Evolutionary conservation across 768 basidiomycete species (phyloP).

Genomic region (Coprinellus micaceus): DNA sequence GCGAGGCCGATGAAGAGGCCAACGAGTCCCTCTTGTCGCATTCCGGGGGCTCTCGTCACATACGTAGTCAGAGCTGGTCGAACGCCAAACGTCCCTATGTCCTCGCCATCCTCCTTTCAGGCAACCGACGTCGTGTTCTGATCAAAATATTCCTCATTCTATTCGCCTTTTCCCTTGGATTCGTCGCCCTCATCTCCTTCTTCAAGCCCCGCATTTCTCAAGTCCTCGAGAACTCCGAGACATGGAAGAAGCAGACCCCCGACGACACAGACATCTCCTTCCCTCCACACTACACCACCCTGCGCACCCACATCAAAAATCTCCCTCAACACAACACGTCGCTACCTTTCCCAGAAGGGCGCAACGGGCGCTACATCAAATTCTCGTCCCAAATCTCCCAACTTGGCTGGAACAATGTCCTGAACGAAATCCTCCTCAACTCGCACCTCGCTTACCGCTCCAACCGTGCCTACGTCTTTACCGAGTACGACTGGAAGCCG

Average conservation of each 20-base stretch:
- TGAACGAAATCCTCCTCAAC: constrained; percentile 50
- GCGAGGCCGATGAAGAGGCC: no score
- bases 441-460: constrained; percentile 46
- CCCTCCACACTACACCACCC: constrained; percentile 34
- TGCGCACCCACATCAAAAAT: constrained; percentile 35
- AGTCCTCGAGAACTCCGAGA: no score
- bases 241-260: neutral
- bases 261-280: neutral
- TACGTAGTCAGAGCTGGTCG: no score
- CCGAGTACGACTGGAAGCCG: constrained; percentile 39
- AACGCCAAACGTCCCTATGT: no score
- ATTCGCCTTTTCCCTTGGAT: no score
- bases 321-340: constrained; percentile 49
- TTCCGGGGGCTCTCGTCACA: no score
- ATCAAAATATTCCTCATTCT: no score
- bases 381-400: constrained; percentile 39
- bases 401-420: constrained; percentile 50
- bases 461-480: constrained; percentile 48
- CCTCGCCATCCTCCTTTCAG: no score
- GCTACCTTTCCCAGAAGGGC: constrained; percentile 47
- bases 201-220: no score
- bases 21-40: no score
- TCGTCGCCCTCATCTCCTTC: no score
- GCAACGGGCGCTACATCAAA: constrained; percentile 43
- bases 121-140: no score